phyloP scores from a whole-genome alignment of 805 yeast species.

The Starmerella tilneyi region DNA sequence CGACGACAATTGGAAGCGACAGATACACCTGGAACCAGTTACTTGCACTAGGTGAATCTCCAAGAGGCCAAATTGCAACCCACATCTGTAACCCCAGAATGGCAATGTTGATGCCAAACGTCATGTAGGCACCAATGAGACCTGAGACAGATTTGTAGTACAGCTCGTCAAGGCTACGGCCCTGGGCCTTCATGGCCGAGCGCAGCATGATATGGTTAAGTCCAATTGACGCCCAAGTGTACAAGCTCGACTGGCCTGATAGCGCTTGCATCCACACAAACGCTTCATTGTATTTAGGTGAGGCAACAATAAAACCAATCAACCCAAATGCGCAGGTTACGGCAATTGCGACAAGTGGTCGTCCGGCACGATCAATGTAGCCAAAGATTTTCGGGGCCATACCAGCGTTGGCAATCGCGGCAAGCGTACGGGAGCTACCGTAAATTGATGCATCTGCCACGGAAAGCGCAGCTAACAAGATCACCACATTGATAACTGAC shows the following conservation, averaged over 20 bases:
- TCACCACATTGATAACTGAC: slow-evolving; percentile 59
- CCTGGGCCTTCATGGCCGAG: slow-evolving; percentile 50
- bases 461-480: slow-evolving; percentile 55
- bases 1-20: slow-evolving; percentile 34
- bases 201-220: slow-evolving; percentile 59
- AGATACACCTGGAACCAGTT: slow-evolving; percentile 46
- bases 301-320: slow-evolving; percentile 47
- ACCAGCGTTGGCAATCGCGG: slow-evolving; percentile 54
- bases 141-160: slow-evolving; percentile 62
- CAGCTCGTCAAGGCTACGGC: slow-evolving; percentile 58
- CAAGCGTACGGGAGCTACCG: slow-evolving; percentile 57
- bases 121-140: slow-evolving; percentile 55
- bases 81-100: slow-evolving; percentile 71
- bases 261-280: slow-evolving; percentile 67
- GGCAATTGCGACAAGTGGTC: slow-evolving; percentile 55
- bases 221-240: slow-evolving; percentile 70
- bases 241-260: slow-evolving; percentile 62
- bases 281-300: slow-evolving; percentile 40
- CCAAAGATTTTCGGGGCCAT: slow-evolving; percentile 50
- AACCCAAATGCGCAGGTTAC: slow-evolving; percentile 38
- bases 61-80: slow-evolving; percentile 67
- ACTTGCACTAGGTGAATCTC: slow-evolving; percentile 28
- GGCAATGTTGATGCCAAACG: slow-evolving; percentile 46
- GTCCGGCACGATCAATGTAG: slow-evolving; percentile 57
- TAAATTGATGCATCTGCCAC: slow-evolving; percentile 62